These are phyloP conservation scores for Borovskyia barvae DNA, from an alignment of 208 protist genomes.

Conservation along the genomic window DNA sequence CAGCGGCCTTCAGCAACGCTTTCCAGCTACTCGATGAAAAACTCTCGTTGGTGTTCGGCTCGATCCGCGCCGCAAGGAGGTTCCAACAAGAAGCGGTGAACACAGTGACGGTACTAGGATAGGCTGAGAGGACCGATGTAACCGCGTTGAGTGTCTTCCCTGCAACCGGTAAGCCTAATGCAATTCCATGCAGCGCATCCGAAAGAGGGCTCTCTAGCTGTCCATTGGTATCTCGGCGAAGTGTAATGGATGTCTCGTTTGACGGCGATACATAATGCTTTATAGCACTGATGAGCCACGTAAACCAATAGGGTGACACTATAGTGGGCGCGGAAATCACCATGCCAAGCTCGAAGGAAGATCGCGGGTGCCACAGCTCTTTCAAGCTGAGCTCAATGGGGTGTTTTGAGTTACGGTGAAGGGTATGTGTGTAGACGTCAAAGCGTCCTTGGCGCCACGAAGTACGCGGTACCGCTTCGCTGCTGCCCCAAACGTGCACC, in stretches of 20 bases:
- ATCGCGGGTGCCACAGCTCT: conserved; percentile 57
- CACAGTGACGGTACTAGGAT: conserved; percentile 11
- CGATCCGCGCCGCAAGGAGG: neutral
- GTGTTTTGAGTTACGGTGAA: conserved; percentile 13
- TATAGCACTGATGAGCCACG: conserved; percentile 39
- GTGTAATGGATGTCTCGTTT: neutral
- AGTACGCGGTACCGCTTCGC: conserved; percentile 12
- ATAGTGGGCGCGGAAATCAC: conserved; percentile 50
- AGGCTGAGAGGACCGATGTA: neutral
- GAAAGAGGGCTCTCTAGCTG: conserved; percentile 10
- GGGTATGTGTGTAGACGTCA: conserved; percentile 27
- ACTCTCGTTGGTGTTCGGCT: conserved; percentile 1
- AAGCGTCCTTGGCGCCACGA: conserved; percentile 45
- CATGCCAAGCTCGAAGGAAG: conserved; percentile 45
- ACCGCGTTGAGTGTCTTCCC: neutral
- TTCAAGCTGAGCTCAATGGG: conserved; percentile 16
- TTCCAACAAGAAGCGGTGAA: conserved; percentile 13
- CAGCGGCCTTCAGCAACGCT: neutral
- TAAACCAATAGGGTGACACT: conserved; percentile 56
- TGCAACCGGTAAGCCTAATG: conserved; percentile 9
- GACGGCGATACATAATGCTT: conserved; percentile 16
- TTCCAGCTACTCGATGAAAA: neutral
- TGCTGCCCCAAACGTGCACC: conserved; percentile 26
- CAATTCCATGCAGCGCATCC: conserved; percentile 2
- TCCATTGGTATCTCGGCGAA: neutral